Evolutionary conservation across 192 early-diverging fungal genomes (phyloP), one percentile per base, ranked within the genome.

Genomic region (Backusella westeae): DNA sequence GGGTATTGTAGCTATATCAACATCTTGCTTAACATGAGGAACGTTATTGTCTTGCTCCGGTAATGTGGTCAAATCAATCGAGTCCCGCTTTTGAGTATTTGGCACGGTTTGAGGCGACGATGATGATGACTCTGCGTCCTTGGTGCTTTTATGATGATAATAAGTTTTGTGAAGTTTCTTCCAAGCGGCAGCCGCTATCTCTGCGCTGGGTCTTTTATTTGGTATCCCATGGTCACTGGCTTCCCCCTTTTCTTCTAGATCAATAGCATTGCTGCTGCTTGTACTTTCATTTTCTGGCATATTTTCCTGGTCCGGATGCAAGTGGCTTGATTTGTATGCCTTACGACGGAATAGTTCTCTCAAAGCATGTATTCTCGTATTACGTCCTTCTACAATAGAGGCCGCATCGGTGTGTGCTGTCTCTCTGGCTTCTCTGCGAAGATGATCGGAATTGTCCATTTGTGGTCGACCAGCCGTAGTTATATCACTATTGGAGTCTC

Each of bases 141-240:
- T 46, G 19, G n/a, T 14, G 59, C 71, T 65, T 39, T 72, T 67
- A 39, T 78, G 77, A 32, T 78, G 77, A 69, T 78, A 78, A 35
- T 78, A 78, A 17, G 49, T 68, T 74, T 70, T 56, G 12, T 78
- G 72, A 3, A 74, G 44, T 12, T 65, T 26, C 6, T 59, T 65
- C 7, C 42, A 38, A 8, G 44, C 21, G n/a, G 21, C 21, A 63
- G n/a, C 26, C 23, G 56, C 56, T 10, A 29, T 23, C 1, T 63
- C 56, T 12, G 56, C 9, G 10, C 26, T 29, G 14, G 21, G 56
- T 63, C 56, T 63, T 14, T 63, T 10, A 29, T 14, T 29, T 14
- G 56, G 56, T 26, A 63, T 63, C 1, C 7, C 21, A 4, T 29
- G 21, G 23, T 63, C 23, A 29, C 12, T 12, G 26, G 26, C 1